A percentile compares a stretch with the other conserved stretches of the same genome.
Conservation (phyloP, 208 protist species). For the Porcisia hertigi region DNA sequence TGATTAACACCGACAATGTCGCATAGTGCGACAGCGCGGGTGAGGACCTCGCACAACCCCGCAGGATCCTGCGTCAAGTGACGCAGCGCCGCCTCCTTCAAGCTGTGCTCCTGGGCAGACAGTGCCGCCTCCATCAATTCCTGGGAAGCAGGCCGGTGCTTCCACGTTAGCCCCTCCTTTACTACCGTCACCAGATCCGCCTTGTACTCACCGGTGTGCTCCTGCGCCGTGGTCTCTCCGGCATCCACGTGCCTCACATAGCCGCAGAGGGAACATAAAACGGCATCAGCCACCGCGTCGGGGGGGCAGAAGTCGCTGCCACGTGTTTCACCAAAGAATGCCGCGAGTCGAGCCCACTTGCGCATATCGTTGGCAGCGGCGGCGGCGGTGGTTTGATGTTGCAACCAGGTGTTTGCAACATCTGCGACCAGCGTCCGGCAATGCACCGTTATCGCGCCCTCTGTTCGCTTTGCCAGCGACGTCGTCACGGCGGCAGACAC, state of each 20-base stretch:
- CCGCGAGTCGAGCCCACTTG: constrained; percentile 16
- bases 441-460: not conserved
- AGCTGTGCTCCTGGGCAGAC: constrained; percentile 23
- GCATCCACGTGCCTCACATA: constrained; percentile 1
- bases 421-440: constrained; percentile 15
- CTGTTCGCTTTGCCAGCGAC: not conserved
- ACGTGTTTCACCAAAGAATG: constrained; percentile 26
- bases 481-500: not conserved
- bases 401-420: constrained; percentile 21
- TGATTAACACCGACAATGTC: constrained; percentile 47
- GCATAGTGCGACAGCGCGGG: constrained; percentile 33
- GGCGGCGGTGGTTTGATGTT: not conserved
- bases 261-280: constrained; percentile 11
- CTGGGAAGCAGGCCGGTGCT: constrained; percentile 22
- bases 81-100: constrained; percentile 42
- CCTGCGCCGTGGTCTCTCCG: constrained; percentile 1
- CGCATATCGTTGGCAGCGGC: not conserved
- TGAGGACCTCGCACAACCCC: constrained; percentile 40
- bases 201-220: not conserved
- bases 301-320: constrained; percentile 9
- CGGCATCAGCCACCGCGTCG: constrained; percentile 15
- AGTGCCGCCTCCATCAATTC: constrained; percentile 37
- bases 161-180: constrained; percentile 36
- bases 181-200: constrained; percentile 24
- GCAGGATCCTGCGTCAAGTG: constrained; percentile 58